Base-by-base conservation (phyloP, 73 alveolate species). In the Halteria grandinella region DNA sequence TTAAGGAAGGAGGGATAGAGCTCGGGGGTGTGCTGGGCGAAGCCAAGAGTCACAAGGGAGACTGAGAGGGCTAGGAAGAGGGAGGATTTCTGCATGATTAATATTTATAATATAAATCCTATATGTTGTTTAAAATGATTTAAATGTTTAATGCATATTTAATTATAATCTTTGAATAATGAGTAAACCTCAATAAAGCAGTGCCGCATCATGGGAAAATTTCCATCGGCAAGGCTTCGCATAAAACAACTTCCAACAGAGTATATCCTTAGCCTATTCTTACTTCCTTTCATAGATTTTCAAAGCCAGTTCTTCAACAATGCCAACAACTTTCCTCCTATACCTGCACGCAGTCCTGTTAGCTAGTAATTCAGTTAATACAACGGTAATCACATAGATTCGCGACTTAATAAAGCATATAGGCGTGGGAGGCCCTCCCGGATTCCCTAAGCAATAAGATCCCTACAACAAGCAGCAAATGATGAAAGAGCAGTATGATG, bases 171-270 rank as follows among this genome's bases (percentile, higher is more conserved):
- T 48, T 25, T 25, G 29, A 25, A 53, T 17, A 53, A 53, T 53
- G 69, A 53, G 69, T 45, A 53, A 53, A 25, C 29, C 23, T 25
- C 37, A 53, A 12, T 53, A 53, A 18, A n/a, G n/a, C n/a, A n/a
- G n/a, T n/a, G n/a, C n/a, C n/a, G 29, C 23, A 25, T 20, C 49
- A 17, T 53, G 69, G 69, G 69, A 53, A 20, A 45, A 53, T 53
- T 53, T 53, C 29, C 69, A 53, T 53, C 69, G 69, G 48, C 69
- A 53, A 25, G 48, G 48, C 4, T 25, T 53, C 14, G 69, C 69
- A 25, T 20, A 53, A 45, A 53, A n/a, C n/a, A n/a, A 53, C 47
- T 53, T 53, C 24, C 17, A 53, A 20, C 43, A 53, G 29, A 53
- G 69, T 53, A 53, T 4, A 12, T 23, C 69, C 37, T n/a, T 48